These are phyloP conservation scores for Tulasnella sp. DNA, from an alignment of 768 basidiomycete genomes.

Conservation along the genomic window DNA sequence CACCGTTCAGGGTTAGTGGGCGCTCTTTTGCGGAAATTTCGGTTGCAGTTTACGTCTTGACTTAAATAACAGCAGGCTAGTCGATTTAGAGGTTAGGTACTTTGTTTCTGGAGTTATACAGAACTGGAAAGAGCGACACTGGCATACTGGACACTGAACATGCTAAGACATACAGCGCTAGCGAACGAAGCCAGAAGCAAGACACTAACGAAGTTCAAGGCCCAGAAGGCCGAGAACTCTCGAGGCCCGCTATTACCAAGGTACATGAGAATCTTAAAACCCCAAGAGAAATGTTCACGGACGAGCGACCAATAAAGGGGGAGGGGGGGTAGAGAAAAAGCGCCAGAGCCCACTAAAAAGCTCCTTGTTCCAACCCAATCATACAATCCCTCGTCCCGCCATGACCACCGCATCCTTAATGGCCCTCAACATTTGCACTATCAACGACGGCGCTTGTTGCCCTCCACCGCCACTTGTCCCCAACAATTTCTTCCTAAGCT, in stretches of 20 bases:
- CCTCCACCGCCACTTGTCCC: constrained; percentile 40
- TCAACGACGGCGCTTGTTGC: constrained; percentile 41
- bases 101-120: background rate
- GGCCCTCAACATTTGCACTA: constrained; percentile 52
- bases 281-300: too few species aligned
- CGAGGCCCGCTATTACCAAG: too few species aligned
- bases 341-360: too few species aligned
- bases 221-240: too few species aligned
- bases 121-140: background rate
- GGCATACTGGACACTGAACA: background rate
- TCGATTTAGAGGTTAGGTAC: background rate
- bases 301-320: too few species aligned
- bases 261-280: too few species aligned
- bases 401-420: constrained; percentile 67
- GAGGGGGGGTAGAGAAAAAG: too few species aligned
- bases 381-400: constrained; percentile 73
- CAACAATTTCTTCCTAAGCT: constrained; percentile 53
- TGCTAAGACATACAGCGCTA: background rate
- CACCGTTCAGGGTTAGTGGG: too few species aligned
- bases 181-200: background rate
- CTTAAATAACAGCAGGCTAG: too few species aligned
- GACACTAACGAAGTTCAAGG: too few species aligned
- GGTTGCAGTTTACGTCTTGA: too few species aligned
- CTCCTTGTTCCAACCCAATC: constrained; percentile 27
- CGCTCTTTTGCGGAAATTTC: too few species aligned